Evolutionary conservation across 331 rosid genomes (phyloP).

Genomic region (Erythrophleum ivorense): DNA sequence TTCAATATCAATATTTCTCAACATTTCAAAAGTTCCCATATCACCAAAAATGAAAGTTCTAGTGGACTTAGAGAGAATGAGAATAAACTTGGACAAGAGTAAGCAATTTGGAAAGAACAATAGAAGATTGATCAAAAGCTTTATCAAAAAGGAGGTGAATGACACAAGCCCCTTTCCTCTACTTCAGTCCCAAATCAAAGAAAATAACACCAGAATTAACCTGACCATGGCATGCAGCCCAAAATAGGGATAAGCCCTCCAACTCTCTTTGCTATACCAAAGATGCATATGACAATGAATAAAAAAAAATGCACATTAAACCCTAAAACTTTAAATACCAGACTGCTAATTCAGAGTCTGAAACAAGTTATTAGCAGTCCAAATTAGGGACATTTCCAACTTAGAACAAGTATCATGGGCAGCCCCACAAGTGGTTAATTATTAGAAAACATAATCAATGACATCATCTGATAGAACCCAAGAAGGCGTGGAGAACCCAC

Average conservation of each 20-base stretch:
- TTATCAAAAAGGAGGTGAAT: not conserved
- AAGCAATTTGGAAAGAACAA: no score
- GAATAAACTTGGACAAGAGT: no score
- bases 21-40: not conserved
- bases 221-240: not conserved
- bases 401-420: not conserved
- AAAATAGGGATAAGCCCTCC: not conserved
- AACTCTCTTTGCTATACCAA: not conserved
- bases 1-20: not conserved
- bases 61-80: not conserved
- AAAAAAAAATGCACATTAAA: not conserved
- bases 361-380: not conserved
- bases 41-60: not conserved
- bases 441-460: no score
- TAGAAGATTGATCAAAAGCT: no score
- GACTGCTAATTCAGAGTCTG: not conserved
- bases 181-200: not conserved
- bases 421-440: no score
- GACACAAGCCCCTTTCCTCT: not conserved
- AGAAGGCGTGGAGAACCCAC: no score
- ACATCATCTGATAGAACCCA: no score
- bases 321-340: not conserved
- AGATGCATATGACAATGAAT: no score
- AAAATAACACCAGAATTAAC: not conserved
- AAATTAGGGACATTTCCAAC: not conserved